phyloP scores from a whole-genome alignment of 345 rosid species.

The Raphanus sativus region DNA sequence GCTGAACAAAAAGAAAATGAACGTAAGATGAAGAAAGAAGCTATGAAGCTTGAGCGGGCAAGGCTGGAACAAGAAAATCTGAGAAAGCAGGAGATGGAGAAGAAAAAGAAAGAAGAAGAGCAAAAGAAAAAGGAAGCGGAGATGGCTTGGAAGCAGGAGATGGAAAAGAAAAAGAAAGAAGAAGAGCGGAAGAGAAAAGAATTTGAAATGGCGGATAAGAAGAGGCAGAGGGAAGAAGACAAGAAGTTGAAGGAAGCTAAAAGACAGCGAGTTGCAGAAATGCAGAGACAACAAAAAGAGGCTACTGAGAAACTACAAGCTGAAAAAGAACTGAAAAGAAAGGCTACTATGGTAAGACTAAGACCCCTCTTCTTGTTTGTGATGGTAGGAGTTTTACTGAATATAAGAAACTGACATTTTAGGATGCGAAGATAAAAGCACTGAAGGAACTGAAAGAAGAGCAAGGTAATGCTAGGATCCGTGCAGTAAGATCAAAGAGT shows the following conservation, averaged over 20 bases:
- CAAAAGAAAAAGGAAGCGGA: constrained; percentile 73
- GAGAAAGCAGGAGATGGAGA: constrained; percentile 64
- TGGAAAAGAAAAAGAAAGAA: constrained; percentile 72
- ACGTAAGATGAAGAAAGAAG: constrained; percentile 79
- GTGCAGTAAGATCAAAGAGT: constrained; percentile 38
- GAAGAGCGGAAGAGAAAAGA: constrained; percentile 62
- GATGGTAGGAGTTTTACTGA: not conserved
- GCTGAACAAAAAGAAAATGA: constrained; percentile 87
- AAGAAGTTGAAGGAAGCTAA: constrained; percentile 54
- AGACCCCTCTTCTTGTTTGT: constrained; percentile 21
- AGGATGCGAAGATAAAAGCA: constrained; percentile 48
- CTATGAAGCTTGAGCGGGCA: constrained; percentile 74
- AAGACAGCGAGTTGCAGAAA: constrained; percentile 62
- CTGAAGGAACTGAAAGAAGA: constrained; percentile 40
- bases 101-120: constrained; percentile 76
- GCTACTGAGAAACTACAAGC: constrained; percentile 45
- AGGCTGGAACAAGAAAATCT: constrained; percentile 65
- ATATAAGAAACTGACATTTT: not conserved
- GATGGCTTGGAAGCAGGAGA: constrained; percentile 77
- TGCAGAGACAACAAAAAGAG: constrained; percentile 51
- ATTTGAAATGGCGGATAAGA: constrained; percentile 49
- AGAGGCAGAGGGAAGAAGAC: constrained; percentile 57
- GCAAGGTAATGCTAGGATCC: constrained; percentile 34
- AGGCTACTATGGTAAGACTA: constrained; percentile 46
- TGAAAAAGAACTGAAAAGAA: constrained; percentile 46